A percentile compares a stretch with the other conserved stretches of the same genome.
phyloP scores from a whole-genome alignment of 148 eudicot genomes.

The Hydrangea macrophylla region DNA sequence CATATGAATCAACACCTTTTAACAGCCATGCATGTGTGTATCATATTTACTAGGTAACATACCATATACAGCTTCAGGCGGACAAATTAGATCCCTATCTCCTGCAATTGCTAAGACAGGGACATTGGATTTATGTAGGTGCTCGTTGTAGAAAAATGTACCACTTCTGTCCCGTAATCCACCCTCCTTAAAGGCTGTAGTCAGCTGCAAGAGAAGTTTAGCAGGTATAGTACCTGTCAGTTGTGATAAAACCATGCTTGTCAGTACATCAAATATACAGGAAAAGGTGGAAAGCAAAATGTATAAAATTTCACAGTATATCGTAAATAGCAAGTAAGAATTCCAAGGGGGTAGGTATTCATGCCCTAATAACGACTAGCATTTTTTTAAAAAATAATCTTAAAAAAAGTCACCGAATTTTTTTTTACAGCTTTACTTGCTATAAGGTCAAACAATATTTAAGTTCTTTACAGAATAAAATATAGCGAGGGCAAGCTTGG shows the following conservation, averaged over 20 bases:
- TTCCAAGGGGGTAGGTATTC: no score
- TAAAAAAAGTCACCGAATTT: no score
- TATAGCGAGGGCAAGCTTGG: no score
- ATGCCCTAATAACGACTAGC: no score
- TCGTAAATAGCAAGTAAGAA: neutral
- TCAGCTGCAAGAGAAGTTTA: conserved; percentile 77
- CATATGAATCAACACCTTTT: no score
- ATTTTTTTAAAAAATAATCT: no score
- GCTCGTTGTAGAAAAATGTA: conserved; percentile 81
- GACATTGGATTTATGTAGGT: conserved; percentile 57
- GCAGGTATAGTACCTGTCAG: conserved; percentile 88
- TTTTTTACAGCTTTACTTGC: no score
- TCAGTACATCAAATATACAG: neutral
- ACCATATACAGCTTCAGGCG: conserved; percentile 95
- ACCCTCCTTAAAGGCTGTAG: conserved; percentile 80
- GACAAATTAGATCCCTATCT: conserved; percentile 84
- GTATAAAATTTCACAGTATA: no score
- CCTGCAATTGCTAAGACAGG: conserved; percentile 95
- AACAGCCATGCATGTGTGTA: neutral
- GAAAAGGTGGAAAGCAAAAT: neutral
- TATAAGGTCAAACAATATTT: no score
- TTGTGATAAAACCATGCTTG: neutral
- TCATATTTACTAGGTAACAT: conserved; percentile 1
- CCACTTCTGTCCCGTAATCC: conserved; percentile 82
- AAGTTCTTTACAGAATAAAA: no score